phyloP scores from a whole-genome alignment of 768 basidiomycete genomes.

The Amyloporia xantha region DNA sequence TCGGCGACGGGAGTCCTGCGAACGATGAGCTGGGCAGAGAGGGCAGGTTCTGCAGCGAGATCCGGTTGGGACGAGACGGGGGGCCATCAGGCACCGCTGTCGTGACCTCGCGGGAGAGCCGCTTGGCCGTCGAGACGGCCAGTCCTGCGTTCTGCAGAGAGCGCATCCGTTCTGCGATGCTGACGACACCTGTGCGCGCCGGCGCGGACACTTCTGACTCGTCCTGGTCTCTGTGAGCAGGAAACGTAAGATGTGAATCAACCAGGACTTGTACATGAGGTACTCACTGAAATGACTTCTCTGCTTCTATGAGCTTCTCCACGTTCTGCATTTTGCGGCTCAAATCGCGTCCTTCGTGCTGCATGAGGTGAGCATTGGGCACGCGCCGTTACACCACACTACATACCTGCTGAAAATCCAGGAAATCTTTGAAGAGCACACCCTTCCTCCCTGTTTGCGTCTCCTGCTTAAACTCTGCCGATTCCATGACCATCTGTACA shows the following conservation, averaged over 20 bases:
- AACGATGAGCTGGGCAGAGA: slow-evolving; percentile 17
- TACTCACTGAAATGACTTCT: slow-evolving; percentile 25
- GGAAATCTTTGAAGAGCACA: slow-evolving; percentile 54
- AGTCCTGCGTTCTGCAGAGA: slow-evolving; percentile 71
- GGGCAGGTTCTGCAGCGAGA: slow-evolving; percentile 29
- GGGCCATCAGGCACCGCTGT: slow-evolving; percentile 21
- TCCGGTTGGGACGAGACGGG: slow-evolving; percentile 32
- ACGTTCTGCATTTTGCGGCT: slow-evolving; percentile 35
- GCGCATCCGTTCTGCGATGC: slow-evolving; percentile 77
- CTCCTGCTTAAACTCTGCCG: slow-evolving; percentile 47
- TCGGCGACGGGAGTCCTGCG: slow-evolving; percentile 21
- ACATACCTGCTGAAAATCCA: slow-evolving; percentile 60
- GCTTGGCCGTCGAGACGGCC: slow-evolving; percentile 47
- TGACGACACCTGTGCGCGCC: slow-evolving; percentile 31
- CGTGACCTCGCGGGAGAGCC: slow-evolving; percentile 46
- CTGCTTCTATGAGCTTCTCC: slow-evolving; percentile 38
- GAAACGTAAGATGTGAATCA: too few species aligned
- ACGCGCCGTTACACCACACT: neutral
- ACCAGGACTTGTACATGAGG: too few species aligned
- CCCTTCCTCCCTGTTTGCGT: slow-evolving; percentile 45
- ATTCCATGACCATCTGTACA: slow-evolving; percentile 51
- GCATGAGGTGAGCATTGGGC: slow-evolving; percentile 11
- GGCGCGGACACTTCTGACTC: neutral
- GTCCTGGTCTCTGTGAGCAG: slow-evolving; percentile 7
- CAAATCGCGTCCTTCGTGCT: slow-evolving; percentile 35